Percentiles rank a stretch among this genome's conserved stretches.
phyloP scores from a whole-genome alignment of 148 eudicot species.

The Persicaria maculosa region DNA sequence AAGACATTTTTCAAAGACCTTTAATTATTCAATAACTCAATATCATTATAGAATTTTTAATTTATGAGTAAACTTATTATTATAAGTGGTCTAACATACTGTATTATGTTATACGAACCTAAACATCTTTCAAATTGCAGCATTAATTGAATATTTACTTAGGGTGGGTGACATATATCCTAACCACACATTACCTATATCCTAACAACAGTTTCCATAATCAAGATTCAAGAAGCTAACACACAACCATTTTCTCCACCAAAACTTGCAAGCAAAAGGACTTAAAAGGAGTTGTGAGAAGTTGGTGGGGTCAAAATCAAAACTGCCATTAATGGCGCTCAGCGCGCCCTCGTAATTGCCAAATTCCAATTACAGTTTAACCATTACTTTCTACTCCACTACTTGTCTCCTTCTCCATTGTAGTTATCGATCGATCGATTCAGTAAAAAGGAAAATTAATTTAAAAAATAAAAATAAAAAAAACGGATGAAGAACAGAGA shows the following conservation, averaged over 20 bases:
- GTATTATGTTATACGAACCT: no score
- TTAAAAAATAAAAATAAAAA: not conserved
- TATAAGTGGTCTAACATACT: no score
- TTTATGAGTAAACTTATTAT: no score
- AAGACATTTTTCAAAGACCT: no score
- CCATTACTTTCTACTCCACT: not conserved
- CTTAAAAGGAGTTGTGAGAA: not conserved
- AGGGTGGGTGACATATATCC: not conserved
- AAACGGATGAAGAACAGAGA: not conserved
- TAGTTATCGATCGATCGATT: slow-evolving; percentile 3
- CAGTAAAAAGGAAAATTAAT: not conserved
- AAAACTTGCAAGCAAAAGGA: slow-evolving; percentile 5
- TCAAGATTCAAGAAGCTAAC: not conserved
- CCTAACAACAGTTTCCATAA: slow-evolving; percentile 9
- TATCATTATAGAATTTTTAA: no score
- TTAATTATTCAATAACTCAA: no score
- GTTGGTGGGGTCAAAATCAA: slow-evolving; percentile 12
- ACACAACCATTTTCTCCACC: slow-evolving; percentile 9
- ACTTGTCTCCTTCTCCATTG: slow-evolving; percentile 3
- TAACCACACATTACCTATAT: slow-evolving; percentile 12
- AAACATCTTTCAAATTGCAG: no score
- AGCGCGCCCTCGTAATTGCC: not conserved
- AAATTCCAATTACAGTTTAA: not conserved
- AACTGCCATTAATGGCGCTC: slow-evolving; percentile 6
- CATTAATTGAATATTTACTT: no score